Evolutionary conservation across 2,329 filamentous ascomycete genomes (phyloP).

Genomic region (Dactylellina sp.): DNA sequence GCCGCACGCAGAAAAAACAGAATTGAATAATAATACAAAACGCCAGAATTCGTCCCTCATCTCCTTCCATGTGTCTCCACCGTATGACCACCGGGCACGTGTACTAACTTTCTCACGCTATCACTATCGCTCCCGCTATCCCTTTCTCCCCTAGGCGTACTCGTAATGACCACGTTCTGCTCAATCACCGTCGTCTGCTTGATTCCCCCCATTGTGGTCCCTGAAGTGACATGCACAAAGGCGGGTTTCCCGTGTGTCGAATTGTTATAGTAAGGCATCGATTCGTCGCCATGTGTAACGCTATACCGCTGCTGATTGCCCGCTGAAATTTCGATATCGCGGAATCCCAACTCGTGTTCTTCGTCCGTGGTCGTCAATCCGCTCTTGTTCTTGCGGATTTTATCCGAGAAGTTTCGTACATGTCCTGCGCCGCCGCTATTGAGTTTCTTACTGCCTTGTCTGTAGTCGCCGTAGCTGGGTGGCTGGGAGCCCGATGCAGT

Average conservation of each 20-base stretch:
- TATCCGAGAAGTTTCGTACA: conserved; percentile 38
- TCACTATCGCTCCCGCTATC: conserved; percentile 49
- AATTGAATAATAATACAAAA: neutral
- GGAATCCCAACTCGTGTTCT: conserved; percentile 39
- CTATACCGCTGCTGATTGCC: conserved; percentile 14
- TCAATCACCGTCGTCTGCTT: conserved; percentile 54
- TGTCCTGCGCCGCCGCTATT: conserved; percentile 12
- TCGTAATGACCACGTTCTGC: conserved; percentile 35
- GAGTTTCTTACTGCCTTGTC: conserved; percentile 41
- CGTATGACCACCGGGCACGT: conserved; percentile 17
- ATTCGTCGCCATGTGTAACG: conserved; percentile 11
- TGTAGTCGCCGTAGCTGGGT: conserved; percentile 50
- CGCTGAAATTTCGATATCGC: conserved; percentile 24
- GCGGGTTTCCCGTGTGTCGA: conserved; percentile 33
- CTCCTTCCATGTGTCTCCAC: conserved; percentile 18
- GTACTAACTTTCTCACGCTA: conserved; percentile 47
- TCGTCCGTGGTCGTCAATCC: conserved; percentile 38
- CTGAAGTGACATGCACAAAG: conserved; percentile 20
- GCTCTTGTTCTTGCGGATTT: conserved; percentile 17
- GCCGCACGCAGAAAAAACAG: neutral
- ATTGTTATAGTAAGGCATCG: conserved; percentile 22
- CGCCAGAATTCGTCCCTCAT: neutral
- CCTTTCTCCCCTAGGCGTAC: conserved; percentile 8
- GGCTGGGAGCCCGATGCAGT: conserved; percentile 26
- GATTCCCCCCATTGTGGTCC: conserved; percentile 40